phyloP scores from a whole-genome alignment of 2,329 filamentous ascomycete species.

The Cordyceps cateniannulata region DNA sequence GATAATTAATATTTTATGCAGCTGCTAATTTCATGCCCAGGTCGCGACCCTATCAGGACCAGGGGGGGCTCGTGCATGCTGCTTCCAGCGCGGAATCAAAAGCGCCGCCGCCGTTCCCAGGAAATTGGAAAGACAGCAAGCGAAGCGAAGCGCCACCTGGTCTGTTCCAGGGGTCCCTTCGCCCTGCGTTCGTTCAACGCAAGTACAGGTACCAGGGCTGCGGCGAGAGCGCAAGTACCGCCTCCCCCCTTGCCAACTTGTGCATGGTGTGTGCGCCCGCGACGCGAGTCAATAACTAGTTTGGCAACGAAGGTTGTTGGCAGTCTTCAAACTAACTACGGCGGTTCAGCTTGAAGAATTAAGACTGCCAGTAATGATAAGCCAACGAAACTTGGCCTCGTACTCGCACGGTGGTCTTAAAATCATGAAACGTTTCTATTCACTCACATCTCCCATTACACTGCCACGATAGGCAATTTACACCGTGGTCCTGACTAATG shows the following conservation, averaged over 20 bases:
- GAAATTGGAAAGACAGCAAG: not conserved
- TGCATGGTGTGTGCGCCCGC: not conserved
- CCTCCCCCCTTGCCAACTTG: not conserved
- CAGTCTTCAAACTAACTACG: not conserved
- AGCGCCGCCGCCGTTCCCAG: not conserved
- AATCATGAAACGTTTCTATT: not conserved
- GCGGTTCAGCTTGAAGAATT: not conserved
- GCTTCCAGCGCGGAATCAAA: not conserved
- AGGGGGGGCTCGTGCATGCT: not conserved
- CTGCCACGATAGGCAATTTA: not conserved
- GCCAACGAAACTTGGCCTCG: not conserved
- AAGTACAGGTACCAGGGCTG: not conserved
- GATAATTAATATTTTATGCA: not conserved
- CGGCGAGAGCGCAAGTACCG: not conserved
- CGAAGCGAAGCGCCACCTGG: not conserved
- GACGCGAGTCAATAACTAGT: not conserved
- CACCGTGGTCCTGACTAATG: constrained; percentile 7
- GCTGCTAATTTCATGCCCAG: not conserved
- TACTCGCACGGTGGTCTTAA: not conserved
- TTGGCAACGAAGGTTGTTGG: not conserved
- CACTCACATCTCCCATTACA: not conserved
- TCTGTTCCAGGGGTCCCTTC: not conserved
- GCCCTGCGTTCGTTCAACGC: too few species aligned
- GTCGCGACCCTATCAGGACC: not conserved
- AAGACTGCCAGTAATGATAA: not conserved